A percentile compares a stretch with the other conserved stretches of the same genome.
These are phyloP conservation scores for Salix suchowensis DNA, from an alignment of 345 rosid genomes.

Conservation along the genomic window DNA sequence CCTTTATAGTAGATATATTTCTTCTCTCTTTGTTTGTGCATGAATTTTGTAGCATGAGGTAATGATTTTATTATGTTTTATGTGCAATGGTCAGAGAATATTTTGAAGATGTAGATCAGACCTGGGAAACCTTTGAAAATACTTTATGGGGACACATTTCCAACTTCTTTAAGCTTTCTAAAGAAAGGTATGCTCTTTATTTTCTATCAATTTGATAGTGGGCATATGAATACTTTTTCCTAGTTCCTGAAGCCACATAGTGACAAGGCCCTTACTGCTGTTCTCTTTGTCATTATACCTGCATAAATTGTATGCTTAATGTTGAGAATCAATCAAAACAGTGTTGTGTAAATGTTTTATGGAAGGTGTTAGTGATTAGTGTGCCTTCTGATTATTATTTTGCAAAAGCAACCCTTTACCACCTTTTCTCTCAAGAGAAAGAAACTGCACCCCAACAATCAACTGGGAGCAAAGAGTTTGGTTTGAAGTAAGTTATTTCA, in stretches of 20 bases:
- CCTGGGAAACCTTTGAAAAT: conserved; percentile 97
- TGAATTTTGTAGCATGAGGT: conserved; percentile 6
- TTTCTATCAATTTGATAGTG: neutral
- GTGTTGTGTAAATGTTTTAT: neutral
- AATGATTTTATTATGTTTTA: conserved; percentile 1
- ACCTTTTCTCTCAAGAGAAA: neutral
- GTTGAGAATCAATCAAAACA: neutral
- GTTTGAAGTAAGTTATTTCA: neutral
- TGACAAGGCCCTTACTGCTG: neutral
- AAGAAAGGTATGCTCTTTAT: conserved; percentile 67
- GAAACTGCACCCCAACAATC: neutral
- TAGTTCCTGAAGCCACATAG: neutral
- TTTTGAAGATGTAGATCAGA: conserved; percentile 94
- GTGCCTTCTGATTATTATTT: neutral
- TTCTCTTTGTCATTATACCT: neutral
- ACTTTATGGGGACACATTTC: conserved; percentile 85
- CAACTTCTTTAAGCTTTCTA: conserved; percentile 81
- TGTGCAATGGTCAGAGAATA: conserved; percentile 59
- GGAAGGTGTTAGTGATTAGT: neutral
- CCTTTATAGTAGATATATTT: neutral
- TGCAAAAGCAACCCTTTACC: neutral
- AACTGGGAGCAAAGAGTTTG: neutral
- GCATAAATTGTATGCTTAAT: neutral
- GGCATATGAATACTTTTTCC: neutral
- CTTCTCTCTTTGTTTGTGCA: neutral